Evolutionary conservation across 805 yeast genomes (phyloP), one percentile per base, ranked within the genome.

Genomic region (Kodamaea jinghongensis): DNA sequence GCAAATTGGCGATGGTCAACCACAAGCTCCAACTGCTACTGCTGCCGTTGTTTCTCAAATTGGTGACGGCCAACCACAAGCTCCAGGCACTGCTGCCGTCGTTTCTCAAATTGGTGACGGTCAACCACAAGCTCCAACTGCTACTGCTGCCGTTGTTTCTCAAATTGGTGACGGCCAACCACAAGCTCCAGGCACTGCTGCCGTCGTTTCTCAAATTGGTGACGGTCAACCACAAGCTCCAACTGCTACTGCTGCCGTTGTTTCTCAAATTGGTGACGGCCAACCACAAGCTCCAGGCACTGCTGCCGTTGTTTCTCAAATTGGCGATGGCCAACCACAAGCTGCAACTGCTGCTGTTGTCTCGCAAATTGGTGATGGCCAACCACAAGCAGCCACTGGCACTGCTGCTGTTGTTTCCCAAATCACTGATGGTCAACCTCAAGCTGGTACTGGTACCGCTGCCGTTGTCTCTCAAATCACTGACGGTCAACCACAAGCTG

Each of bases 61-160:
- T 44, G 71, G 72, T 50, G 84, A 78, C 50, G 83, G 83, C 54
- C 83, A 78, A 63, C 65, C 76, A 52, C 82, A 76, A 60, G 57
- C 43, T 20, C 26, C 45, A 13, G 33, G 38, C 20, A 26, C 38
- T 27, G 59, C 55, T 11, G 31, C 50, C 38, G 52, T 63, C 39
- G 64, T 71, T 35, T 55, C 73, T 67, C 46, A 43, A 54, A 71
- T 71, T 43, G 60, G 63, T 39, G 78, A 73, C 47, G 78, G 77
- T 44, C 49, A 45, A 23, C 11, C 48, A 28, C 54, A 47, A n/a
- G 38, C 36, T 5, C 49, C 49, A 12, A 43, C 54, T 7, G 28
- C 31, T 64, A 47, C 51, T 36, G 56, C 54, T 29, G 33, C 52
- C 28, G 57, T 47, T 27, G 17, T 27, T 23, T 30, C 22, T 29